phyloP scores from a whole-genome alignment of 441 rosid genomes.

The Metrosideros polymorpha region DNA sequence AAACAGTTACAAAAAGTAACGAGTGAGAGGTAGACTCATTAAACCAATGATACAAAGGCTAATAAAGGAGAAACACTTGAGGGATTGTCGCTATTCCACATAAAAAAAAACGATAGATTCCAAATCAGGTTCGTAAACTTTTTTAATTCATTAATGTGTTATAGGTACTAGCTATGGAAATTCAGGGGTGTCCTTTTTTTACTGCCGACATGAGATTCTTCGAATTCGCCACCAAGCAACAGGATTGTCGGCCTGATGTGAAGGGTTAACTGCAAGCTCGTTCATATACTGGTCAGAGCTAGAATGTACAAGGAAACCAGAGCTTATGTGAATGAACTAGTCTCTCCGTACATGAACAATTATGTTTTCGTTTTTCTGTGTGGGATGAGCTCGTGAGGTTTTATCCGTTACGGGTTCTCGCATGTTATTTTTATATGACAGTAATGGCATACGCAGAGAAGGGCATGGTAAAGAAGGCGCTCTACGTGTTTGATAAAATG shows the following conservation, averaged over 20 bases:
- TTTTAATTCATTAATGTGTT: too few species aligned
- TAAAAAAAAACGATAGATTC: too few species aligned
- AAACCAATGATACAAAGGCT: too few species aligned
- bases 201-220: too few species aligned
- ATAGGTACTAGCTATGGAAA: too few species aligned
- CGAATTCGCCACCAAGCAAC: constrained; percentile 46
- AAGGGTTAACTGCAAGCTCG: constrained; percentile 59
- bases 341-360: constrained; percentile 34
- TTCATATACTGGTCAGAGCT: constrained; percentile 68
- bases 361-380: constrained; percentile 26
- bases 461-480: constrained; percentile 51
- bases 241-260: constrained; percentile 41
- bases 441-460: constrained; percentile 55
- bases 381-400: constrained; percentile 59
- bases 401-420: constrained; percentile 41
- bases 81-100: too few species aligned
- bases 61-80: too few species aligned
- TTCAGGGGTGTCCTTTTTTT: too few species aligned
- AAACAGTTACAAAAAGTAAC: too few species aligned
- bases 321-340: constrained; percentile 36
- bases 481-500: constrained; percentile 90
- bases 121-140: too few species aligned
- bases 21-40: too few species aligned
- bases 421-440: constrained; percentile 68
- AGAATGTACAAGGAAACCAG: constrained; percentile 56